Evolutionary conservation across 139 green algal species (phyloP), one percentile per base, ranked within the genome.

Genomic region (Dunaliella sp.): DNA sequence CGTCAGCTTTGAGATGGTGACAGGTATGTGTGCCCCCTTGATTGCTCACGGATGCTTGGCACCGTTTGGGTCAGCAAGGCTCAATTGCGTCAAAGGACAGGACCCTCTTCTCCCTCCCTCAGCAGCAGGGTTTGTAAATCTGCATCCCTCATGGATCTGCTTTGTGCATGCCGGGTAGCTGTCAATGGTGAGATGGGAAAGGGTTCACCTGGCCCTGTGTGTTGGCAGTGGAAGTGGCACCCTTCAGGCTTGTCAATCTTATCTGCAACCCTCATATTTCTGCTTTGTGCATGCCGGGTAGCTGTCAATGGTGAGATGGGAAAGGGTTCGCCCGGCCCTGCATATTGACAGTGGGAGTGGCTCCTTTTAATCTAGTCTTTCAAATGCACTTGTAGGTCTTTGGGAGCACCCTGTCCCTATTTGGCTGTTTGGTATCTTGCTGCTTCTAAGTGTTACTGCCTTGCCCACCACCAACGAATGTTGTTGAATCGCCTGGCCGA

Each of bases 1-100:
- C 1, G 65, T 93, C 1, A 88, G 83, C 80, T 93, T 92, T 83
- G 91, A 93, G 59, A 92, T 93, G 88, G 91, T 93, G 2, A 88
- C 88, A 74, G 84, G 89, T 90, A 37, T 31, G 81, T 16, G 22
- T 3, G 79, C 36, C 37, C 26, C 16, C 58, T 74, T 24, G 21
- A 30, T 74, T 21, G 21, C 24, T 74, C 58, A 74, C 58, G 21
- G 58, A 21, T 74, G n/a, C n/a, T n/a, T n/a, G n/a, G n/a, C n/a
- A n/a, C n/a, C n/a, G n/a, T n/a, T n/a, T n/a, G n/a, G n/a, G n/a
- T n/a, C n/a, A n/a, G n/a, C n/a, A n/a, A n/a, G n/a, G n/a, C n/a
- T n/a, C n/a, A n/a, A n/a, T n/a, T n/a, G n/a, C n/a, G n/a, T n/a
- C n/a, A n/a, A n/a, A n/a, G n/a, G n/a, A n/a, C n/a, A n/a, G n/a